phyloP scores from a whole-genome alignment of 2,329 filamentous ascomycete species.

The Fusarium mexicanum region DNA sequence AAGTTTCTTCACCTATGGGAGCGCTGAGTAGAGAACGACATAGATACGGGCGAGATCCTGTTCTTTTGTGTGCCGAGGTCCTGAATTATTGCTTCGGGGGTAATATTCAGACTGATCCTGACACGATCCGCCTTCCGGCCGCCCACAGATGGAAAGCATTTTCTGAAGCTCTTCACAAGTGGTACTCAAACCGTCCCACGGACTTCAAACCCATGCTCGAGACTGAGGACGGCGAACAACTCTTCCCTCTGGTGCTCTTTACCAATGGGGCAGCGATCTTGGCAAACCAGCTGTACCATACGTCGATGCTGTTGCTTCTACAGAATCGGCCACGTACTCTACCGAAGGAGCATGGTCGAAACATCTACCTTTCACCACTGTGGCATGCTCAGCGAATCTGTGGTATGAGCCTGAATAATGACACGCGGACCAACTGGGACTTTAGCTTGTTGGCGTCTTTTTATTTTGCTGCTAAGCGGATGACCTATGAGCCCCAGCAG shows the following conservation, averaged over 20 bases:
- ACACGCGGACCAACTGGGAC: conserved; percentile 58
- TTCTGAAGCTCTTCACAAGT: conserved; percentile 45
- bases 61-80: conserved; percentile 49
- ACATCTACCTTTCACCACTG: conserved; percentile 52
- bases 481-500: conserved; percentile 61
- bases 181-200: conserved; percentile 47
- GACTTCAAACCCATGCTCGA: conserved; percentile 49
- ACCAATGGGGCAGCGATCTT: conserved; percentile 54
- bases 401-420: conserved; percentile 60
- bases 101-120: conserved; percentile 16
- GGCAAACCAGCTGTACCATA: conserved; percentile 67
- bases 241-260: conserved; percentile 51
- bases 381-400: conserved; percentile 62
- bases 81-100: conserved; percentile 45
- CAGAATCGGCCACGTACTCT: conserved; percentile 60
- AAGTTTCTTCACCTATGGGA: conserved; percentile 29
- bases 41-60: conserved; percentile 40
- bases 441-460: conserved; percentile 58
- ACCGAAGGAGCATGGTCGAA: conserved; percentile 44
- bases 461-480: conserved; percentile 54
- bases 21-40: conserved; percentile 30
- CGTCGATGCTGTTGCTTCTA: conserved; percentile 62
- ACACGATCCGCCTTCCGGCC: conserved; percentile 20
- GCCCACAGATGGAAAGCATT: conserved; percentile 46
- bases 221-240: conserved; percentile 42